Base-by-base conservation (phyloP, 805 yeast genomes). In the Candida glaebosa region DNA sequence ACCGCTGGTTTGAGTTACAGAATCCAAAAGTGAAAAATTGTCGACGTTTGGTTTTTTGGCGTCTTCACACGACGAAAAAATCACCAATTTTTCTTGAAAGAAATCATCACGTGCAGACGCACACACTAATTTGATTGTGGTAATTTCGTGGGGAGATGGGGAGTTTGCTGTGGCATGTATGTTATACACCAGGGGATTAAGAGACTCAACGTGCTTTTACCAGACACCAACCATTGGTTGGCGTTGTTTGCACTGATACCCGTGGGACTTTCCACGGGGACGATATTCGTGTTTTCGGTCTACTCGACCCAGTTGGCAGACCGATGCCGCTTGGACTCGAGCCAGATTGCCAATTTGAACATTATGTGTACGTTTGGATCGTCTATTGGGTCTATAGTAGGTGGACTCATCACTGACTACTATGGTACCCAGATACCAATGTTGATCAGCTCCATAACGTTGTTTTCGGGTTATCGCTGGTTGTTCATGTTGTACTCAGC, bases 401-500 rank as follows among this genome's bases (percentile, higher is more conserved):
- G 64, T 6, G 69, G 69, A 2, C 41, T 55, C n/a, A 49, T 62
- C 12, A 60, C 69, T 3, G 69, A 63, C 42, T 43, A 44, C 17
- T 59, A 61, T 42, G 69, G 69, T 1, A 57, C 65, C 14, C 68
- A 63, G 42, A 32, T 60, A 8, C 68, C 69, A 12, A 57, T 63
- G 53, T 45, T 61, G 18, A 38, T 53, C 14, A 59, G 65, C 39
- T 50, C 58, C 20, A 3, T 59, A 0, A 39, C 45, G n/a, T 45
- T 60, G 10, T 47, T 54, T 3, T 17, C 52, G 8, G 69, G 69
- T 12, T 63, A 63, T 39, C 44, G 45, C 26, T 58, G 59, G 61
- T 48, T 63, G 17, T 54, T 58, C 37, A 31, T 32, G 25, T 51
- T 56, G 31, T 63, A 50, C 44, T 31, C 34, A 10, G 39, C 28